These are phyloP conservation scores for Colletotrichum aenigma DNA, from an alignment of 2,329 filamentous ascomycete species.

Conservation along the genomic window DNA sequence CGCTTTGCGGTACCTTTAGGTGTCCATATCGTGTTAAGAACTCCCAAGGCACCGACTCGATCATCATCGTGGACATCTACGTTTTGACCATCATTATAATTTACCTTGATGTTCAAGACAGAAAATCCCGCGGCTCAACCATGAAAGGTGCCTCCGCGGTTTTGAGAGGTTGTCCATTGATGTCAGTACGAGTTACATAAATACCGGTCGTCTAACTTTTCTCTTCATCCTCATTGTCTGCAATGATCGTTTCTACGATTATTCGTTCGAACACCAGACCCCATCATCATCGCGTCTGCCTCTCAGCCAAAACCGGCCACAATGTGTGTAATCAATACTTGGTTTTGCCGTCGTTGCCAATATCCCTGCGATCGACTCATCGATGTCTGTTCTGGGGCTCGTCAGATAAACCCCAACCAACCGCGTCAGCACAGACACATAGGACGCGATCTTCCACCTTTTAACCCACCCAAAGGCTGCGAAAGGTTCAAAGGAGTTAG, in stretches of 20 bases:
- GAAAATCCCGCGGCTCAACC: neutral
- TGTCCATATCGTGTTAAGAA: neutral
- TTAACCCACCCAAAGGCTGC: neutral
- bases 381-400: neutral
- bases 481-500: neutral
- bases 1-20: neutral
- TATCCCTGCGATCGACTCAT: neutral
- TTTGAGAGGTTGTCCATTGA: neutral
- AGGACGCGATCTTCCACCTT: neutral
- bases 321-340: neutral
- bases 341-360: neutral
- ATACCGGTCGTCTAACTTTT: neutral
- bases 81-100: neutral
- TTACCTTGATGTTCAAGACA: neutral
- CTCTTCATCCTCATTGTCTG: neutral
- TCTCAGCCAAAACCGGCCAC: neutral
- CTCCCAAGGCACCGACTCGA: neutral
- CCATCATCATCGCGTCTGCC: neutral
- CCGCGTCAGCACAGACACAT: neutral
- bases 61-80: neutral
- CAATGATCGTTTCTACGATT: neutral
- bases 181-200: neutral
- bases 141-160: neutral
- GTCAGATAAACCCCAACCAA: neutral
- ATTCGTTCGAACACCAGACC: neutral